A percentile compares a stretch with the other conserved stretches of the same genome.
These are phyloP conservation scores for Chaetomium fimeti DNA, from an alignment of 495 filamentous ascomycete species.

Conservation along the genomic window DNA sequence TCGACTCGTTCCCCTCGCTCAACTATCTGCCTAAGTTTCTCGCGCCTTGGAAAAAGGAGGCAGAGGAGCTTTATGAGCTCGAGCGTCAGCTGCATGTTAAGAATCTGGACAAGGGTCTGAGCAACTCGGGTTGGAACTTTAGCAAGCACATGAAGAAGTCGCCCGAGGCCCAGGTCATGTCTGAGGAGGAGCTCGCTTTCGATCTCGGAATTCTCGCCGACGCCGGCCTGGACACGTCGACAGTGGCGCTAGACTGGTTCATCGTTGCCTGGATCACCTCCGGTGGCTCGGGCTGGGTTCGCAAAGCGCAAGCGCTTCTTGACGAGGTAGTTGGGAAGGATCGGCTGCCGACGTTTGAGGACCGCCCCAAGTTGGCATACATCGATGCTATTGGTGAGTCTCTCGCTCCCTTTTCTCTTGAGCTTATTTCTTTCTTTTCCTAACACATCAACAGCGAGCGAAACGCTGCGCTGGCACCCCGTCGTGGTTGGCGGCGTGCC, in stretches of 20 bases:
- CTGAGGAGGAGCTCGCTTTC: conserved; percentile 9
- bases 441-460: neutral
- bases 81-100: conserved; percentile 11
- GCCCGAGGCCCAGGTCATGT: neutral
- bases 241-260: neutral
- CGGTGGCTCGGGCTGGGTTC: neutral
- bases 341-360: conserved; percentile 47
- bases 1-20: conserved; percentile 15
- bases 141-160: too few relatives aligned
- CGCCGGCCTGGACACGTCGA: conserved; percentile 11
- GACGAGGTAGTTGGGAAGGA: conserved; percentile 45
- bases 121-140: too few relatives aligned
- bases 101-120: neutral
- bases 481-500: conserved; percentile 51
- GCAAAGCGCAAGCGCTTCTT: conserved; percentile 52
- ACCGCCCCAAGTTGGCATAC: conserved; percentile 49
- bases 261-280: too few relatives aligned
- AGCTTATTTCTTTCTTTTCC: conserved; percentile 18
- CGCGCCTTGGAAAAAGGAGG: conserved; percentile 16
- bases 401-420: neutral
- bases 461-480: conserved; percentile 52
- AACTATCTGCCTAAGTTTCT: conserved; percentile 5
- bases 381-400: conserved; percentile 47
- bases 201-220: conserved; percentile 16
- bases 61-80: conserved; percentile 7